A percentile compares a stretch with the other conserved stretches of the same genome.
These are phyloP conservation scores for Schoenoplectus tabernaemontani DNA, from an alignment of 202 grass and related monocot genomes.

Conservation along the genomic window DNA sequence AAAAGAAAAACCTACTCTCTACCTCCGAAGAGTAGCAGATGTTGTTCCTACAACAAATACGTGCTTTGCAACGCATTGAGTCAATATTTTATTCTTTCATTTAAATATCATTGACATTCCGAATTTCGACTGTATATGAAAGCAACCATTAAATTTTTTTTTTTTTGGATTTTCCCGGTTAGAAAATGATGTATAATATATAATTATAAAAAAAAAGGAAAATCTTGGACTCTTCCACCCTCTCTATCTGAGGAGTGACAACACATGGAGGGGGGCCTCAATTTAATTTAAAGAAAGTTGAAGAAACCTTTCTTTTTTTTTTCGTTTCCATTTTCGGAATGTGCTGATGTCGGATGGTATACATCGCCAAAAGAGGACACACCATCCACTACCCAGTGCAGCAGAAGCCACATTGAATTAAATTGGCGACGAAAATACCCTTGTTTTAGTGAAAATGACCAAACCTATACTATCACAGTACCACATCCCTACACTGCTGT, in stretches of 20 bases:
- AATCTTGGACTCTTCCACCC: conserved; percentile 12
- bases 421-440: background rate
- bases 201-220: background rate
- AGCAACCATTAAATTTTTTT: conserved; percentile 33
- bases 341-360: conserved; percentile 10
- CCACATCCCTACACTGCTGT: no score
- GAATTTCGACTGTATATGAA: no score
- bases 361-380: conserved; percentile 4
- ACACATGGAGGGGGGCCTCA: conserved; percentile 27
- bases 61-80: no score
- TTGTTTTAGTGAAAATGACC: conserved; percentile 15
- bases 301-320: conserved; percentile 1
- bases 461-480: background rate
- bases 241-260: background rate
- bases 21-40: no score
- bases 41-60: no score
- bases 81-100: no score
- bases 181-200: conserved; percentile 24
- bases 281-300: conserved; percentile 7
- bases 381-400: background rate
- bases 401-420: background rate
- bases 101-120: no score
- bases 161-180: conserved; percentile 7
- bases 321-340: conserved; percentile 13
- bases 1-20: no score